Evolutionary conservation across 2,329 filamentous ascomycete genomes (phyloP), one percentile per base, ranked within the genome.

Genomic region (Penicillium polonicum): DNA sequence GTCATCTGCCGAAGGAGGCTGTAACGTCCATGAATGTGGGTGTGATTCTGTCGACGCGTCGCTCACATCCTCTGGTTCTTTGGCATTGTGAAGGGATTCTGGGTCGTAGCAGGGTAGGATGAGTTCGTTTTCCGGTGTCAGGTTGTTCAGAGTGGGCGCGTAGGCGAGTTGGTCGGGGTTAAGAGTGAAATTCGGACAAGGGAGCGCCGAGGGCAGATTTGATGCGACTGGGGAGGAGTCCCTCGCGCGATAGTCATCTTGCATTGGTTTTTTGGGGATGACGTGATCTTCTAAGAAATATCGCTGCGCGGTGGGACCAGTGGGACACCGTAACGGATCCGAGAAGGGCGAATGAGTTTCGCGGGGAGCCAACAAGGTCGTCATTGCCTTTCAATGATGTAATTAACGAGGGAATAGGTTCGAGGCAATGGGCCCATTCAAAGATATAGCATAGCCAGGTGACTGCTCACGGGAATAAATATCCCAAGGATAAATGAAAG

Each of bases 1-100:
- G 73, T 96, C 92, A 66, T 96, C 92, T 64, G 89, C 88, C 9
- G 89, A 88, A 33, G 86, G 80, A 65, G 31, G 84, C 78, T 17
- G 86, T 82, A 2, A 83, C 84, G 58, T 84, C 84, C 5, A 87
- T 84, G 38, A 25, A 82, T 79, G 13, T 83, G 82, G n/a, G 81
- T 77, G 55, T 73, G 65, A 59, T 25, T 64, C 60, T 10, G 59
- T 58, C 10, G 68, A 68, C 10, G 57, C 48, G n/a, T 70, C 64
- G 43, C 66, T 67, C 6, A 60, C 43, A 12, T 59, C 44, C 42
- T 65, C 66, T 3, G 54, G 48, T 69, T 73, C 52, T 82, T 82
- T 59, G 77, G 33, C 9, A 57, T 85, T 82, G 54, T 82, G 65
- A 60, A 31, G 51, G 65, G 57, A 67, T 68, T 50, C 70, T 15